Evolutionary conservation across 2,329 filamentous ascomycete genomes (phyloP).

Genomic region (Aureobasidium lini): DNA sequence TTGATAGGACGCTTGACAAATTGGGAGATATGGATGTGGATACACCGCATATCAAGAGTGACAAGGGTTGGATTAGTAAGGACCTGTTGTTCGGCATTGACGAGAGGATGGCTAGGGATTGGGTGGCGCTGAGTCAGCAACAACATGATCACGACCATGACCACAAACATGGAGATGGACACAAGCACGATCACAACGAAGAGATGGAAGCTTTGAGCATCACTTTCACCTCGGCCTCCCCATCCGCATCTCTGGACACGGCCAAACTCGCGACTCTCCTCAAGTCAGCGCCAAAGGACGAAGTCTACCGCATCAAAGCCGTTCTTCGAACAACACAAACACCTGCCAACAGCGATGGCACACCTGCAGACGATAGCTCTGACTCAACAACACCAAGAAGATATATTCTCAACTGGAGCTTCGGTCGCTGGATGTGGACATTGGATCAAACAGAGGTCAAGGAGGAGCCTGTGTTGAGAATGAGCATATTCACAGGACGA

Average conservation of each 20-base stretch:
- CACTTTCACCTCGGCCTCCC: slow-evolving; percentile 39
- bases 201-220: slow-evolving; percentile 90
- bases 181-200: slow-evolving; percentile 56
- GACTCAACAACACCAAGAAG: slow-evolving; percentile 38
- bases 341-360: slow-evolving; percentile 29
- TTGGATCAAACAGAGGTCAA: slow-evolving; percentile 35
- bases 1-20: slow-evolving; percentile 71
- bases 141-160: slow-evolving; percentile 35
- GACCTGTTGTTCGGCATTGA: slow-evolving; percentile 84
- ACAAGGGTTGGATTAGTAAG: slow-evolving; percentile 68
- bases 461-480: slow-evolving; percentile 46
- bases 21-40: slow-evolving; percentile 76
- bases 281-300: slow-evolving; percentile 73
- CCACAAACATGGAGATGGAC: slow-evolving; percentile 26
- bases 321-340: slow-evolving; percentile 41
- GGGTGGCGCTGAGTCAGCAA: slow-evolving; percentile 29
- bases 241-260: slow-evolving; percentile 39
- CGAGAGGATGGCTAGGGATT: slow-evolving; percentile 59
- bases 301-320: slow-evolving; percentile 91
- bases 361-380: slow-evolving; percentile 19
- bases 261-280: slow-evolving; percentile 60
- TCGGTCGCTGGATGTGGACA: slow-evolving; percentile 90
- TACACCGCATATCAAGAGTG: slow-evolving; percentile 71
- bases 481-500: slow-evolving; percentile 68
- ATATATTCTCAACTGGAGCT: slow-evolving; percentile 97